Evolutionary conservation across 257 asterid species (phyloP).

Genomic region (Solanum tarijense): DNA sequence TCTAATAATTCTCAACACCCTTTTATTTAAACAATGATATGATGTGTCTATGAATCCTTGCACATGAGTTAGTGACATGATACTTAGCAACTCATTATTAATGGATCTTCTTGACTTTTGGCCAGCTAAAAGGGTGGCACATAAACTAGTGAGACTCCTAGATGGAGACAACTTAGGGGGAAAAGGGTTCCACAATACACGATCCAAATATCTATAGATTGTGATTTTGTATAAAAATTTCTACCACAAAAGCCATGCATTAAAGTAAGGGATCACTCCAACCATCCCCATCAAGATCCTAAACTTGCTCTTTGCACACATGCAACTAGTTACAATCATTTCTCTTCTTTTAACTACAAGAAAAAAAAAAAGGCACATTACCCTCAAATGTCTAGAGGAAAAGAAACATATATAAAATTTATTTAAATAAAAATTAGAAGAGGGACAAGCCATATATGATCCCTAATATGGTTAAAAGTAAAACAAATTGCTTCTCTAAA

Average conservation of each 20-base stretch:
- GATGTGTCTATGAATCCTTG: constrained; percentile 29
- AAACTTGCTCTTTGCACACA: neutral
- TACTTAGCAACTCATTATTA: constrained; percentile 4
- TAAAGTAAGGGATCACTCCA: neutral
- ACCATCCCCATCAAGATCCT: constrained; percentile 4
- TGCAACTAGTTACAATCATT: neutral
- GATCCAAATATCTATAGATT: constrained; percentile 1
- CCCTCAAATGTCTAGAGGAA: neutral
- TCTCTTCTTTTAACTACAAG: neutral
- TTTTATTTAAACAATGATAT: constrained; percentile 27
- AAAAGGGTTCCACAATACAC: constrained; percentile 20
- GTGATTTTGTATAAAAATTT: neutral
- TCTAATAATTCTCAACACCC: constrained; percentile 4
- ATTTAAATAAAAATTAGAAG: neutral
- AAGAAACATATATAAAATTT: neutral
- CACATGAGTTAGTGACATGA: constrained; percentile 41
- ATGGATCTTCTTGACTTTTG: constrained; percentile 17
- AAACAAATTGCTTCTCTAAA: neutral
- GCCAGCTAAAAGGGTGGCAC: constrained; percentile 31
- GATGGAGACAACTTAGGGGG: constrained; percentile 39
- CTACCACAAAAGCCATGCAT: constrained; percentile 1
- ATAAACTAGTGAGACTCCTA: constrained; percentile 39
- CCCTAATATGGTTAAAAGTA: neutral
- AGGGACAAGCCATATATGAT: neutral
- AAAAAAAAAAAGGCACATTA: neutral